Evolutionary conservation across 306 rosid species (phyloP).

Genomic region (Cotoneaster glaucophyllus): DNA sequence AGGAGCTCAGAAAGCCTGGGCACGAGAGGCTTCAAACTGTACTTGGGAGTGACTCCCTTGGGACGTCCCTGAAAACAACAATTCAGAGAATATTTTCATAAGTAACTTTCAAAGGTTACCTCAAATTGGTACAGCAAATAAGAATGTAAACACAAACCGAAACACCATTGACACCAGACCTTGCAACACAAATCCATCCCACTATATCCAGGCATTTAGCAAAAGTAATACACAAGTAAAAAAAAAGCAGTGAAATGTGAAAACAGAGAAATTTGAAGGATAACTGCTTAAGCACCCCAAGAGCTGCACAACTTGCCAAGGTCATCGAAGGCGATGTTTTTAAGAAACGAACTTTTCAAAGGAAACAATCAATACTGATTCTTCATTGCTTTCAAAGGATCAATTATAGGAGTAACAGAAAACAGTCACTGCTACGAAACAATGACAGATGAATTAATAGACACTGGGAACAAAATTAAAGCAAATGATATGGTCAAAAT

Average conservation of each 20-base stretch:
- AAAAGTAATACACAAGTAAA: neutral
- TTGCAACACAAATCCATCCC: neutral
- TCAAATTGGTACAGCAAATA: neutral
- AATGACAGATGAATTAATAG: neutral
- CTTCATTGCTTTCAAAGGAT: neutral
- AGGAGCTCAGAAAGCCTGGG: slow-evolving; percentile 84
- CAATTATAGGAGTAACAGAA: neutral
- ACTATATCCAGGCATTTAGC: neutral
- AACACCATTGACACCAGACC: neutral
- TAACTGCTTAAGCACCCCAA: neutral
- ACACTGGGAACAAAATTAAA: no score
- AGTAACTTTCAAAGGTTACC: neutral
- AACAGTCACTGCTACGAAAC: neutral
- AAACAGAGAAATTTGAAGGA: neutral
- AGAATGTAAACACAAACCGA: neutral
- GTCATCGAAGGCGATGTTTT: neutral
- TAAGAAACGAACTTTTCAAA: neutral
- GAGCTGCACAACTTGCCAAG: neutral
- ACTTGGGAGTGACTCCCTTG: slow-evolving; percentile 91
- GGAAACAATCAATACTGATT: neutral
- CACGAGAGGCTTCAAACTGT: slow-evolving; percentile 90
- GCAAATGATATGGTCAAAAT: neutral
- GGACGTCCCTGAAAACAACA: slow-evolving; percentile 82
- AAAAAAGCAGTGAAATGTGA: neutral
- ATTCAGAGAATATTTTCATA: neutral